Evolutionary conservation across 768 basidiomycete species (phyloP).

Genomic region (Mycena leptocephala): DNA sequence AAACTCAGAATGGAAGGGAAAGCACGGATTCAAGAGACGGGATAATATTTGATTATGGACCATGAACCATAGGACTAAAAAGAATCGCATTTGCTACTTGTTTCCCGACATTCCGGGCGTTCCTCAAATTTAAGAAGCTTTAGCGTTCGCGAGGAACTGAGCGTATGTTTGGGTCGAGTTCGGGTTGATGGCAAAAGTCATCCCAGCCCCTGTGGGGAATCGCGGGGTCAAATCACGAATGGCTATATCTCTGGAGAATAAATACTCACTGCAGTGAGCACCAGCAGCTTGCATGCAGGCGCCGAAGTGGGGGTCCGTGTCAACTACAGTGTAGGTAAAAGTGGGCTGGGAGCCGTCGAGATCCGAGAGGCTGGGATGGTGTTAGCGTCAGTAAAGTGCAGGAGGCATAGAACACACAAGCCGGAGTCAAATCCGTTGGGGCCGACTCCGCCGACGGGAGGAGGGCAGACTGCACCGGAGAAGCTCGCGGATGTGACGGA

Average conservation of each 20-base stretch:
- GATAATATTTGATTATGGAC: neutral
- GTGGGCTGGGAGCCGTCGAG: slow-evolving; percentile 33
- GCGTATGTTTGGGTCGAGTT: neutral
- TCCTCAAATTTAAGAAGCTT: no score
- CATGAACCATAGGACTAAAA: no score
- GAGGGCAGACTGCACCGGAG: slow-evolving; percentile 37
- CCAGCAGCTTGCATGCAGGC: slow-evolving; percentile 41
- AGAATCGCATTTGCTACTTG: no score
- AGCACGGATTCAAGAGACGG: no score
- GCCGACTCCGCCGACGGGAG: slow-evolving; percentile 35
- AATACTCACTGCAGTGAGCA: neutral
- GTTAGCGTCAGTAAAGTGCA: neutral
- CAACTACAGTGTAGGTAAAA: slow-evolving; percentile 29
- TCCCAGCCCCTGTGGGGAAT: neutral
- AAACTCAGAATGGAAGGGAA: no score
- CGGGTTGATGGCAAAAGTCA: neutral
- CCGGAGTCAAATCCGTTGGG: slow-evolving; percentile 39
- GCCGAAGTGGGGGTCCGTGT: slow-evolving; percentile 35
- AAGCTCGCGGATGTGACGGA: slow-evolving; percentile 36
- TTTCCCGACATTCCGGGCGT: neutral
- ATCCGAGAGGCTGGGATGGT: slow-evolving; percentile 21
- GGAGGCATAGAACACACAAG: slow-evolving; percentile 27
- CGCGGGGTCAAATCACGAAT: no score
- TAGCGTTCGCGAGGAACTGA: neutral
- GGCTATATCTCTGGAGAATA: neutral